Evolutionary conservation across 2,329 filamentous ascomycete species (phyloP).

Genomic region (Monosporascus ibericus): DNA sequence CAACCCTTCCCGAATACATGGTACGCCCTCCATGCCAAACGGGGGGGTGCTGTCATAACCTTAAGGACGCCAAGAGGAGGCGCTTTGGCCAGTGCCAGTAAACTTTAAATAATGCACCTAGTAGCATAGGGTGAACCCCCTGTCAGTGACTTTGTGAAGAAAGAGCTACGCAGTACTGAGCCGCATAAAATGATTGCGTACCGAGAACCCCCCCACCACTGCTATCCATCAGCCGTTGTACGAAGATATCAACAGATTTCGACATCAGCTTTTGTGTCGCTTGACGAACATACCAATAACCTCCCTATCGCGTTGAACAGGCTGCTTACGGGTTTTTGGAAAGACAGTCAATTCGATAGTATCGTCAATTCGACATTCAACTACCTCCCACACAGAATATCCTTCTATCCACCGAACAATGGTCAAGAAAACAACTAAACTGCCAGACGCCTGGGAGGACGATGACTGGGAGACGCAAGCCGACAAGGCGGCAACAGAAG

Average conservation of each 20-base stretch:
- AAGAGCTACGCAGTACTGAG: neutral
- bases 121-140: neutral
- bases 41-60: too few relatives aligned
- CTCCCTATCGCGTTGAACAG: too few relatives aligned
- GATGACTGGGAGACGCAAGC: conserved; percentile 82
- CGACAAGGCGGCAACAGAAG: conserved; percentile 45
- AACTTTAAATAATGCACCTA: neutral
- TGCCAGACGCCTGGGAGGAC: conserved; percentile 78
- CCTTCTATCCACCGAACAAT: conserved; percentile 20
- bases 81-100: neutral
- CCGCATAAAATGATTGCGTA: neutral
- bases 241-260: too few relatives aligned
- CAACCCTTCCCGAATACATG: too few relatives aligned
- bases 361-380: neutral
- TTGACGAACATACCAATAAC: too few relatives aligned
- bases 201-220: too few relatives aligned
- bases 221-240: too few relatives aligned
- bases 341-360: too few relatives aligned
- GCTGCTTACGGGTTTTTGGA: too few relatives aligned
- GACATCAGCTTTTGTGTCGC: too few relatives aligned
- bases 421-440: conserved; percentile 37
- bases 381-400: neutral
- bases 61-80: neutral
- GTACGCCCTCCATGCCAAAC: too few relatives aligned
- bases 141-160: too few relatives aligned